Base-by-base conservation (phyloP, 805 yeast species). In the Pichia eremophila region DNA sequence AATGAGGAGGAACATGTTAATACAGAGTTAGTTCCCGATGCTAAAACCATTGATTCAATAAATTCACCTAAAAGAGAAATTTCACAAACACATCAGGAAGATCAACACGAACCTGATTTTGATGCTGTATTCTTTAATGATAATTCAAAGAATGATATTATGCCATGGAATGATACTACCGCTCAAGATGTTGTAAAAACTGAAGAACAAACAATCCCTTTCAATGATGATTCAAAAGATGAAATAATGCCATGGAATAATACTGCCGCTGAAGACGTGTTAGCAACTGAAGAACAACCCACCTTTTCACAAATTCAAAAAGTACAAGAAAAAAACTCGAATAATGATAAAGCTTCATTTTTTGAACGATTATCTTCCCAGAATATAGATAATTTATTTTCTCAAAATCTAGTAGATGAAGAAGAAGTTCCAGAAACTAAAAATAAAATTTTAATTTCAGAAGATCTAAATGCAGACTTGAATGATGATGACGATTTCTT, bases 241-340 rank as follows among this genome's bases (percentile, higher is more conserved):
- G 46, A 44, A 17, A 17, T 40, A 6, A 29, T 25, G 40, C 44
- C 52, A 12, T 47, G 51, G 51, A 47, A 49, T 39, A 39, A 36
- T 31, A 34, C 40, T 11, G 44, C 46, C 7, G 28, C 28, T 11
- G 17, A 27, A n/a, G 48, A 51, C 35, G 38, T 39, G 5, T 48
- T 49, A 48, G 44, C 45, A 14, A 17, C 25, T 15, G 18, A 39
- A 34, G 36, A 34, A 34, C 17, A 11, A 34, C 3, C 14, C 32
- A 29, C 14, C 32, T 22, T 22, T 7, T 22, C 25, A 22, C 25
- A 3, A 22, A 3, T 22, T 22, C 6, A 3, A 22, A 6, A 29
- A n/a, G n/a, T n/a, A n/a, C n/a, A n/a, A 3, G 8, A 29, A 29
- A 6, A 29, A 8, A 29, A 11, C 5, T 10, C 9, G 3, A 29